These are phyloP conservation scores for Kwoniella dejecticola DNA, from an alignment of 768 basidiomycete species.

Conservation along the genomic window DNA sequence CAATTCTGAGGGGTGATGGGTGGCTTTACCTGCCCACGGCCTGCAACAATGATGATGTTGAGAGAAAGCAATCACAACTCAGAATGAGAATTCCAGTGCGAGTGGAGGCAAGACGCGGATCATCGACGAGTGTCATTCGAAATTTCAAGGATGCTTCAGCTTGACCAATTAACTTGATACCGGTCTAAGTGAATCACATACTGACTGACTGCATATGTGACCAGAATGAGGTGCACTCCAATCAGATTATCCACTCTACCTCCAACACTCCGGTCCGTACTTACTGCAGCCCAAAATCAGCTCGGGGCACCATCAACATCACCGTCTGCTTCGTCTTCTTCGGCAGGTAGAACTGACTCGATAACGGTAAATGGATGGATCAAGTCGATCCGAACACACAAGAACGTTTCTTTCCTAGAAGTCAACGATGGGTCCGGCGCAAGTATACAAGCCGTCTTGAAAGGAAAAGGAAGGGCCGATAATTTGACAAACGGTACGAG, in stretches of 20 bases:
- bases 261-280: constrained; percentile 11
- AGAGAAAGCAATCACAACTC: too few species aligned
- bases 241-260: constrained; percentile 19
- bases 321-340: background rate
- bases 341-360: constrained; percentile 5
- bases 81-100: too few species aligned
- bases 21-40: too few species aligned
- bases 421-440: constrained; percentile 72
- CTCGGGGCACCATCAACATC: background rate
- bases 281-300: constrained; percentile 3
- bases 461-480: constrained; percentile 57
- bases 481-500: constrained; percentile 64
- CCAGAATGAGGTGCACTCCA: constrained; percentile 11
- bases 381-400: constrained; percentile 80
- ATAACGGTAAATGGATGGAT: constrained; percentile 77
- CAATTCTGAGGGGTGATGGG: too few species aligned
- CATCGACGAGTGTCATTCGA: too few species aligned
- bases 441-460: constrained; percentile 78
- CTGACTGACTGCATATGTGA: too few species aligned
- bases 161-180: too few species aligned
- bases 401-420: constrained; percentile 76
- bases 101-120: too few species aligned
- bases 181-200: too few species aligned
- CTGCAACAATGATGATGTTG: too few species aligned
- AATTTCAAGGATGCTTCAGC: too few species aligned